phyloP scores from a whole-genome alignment of 768 basidiomycete genomes.

The Stropharia rugosoannulata region DNA sequence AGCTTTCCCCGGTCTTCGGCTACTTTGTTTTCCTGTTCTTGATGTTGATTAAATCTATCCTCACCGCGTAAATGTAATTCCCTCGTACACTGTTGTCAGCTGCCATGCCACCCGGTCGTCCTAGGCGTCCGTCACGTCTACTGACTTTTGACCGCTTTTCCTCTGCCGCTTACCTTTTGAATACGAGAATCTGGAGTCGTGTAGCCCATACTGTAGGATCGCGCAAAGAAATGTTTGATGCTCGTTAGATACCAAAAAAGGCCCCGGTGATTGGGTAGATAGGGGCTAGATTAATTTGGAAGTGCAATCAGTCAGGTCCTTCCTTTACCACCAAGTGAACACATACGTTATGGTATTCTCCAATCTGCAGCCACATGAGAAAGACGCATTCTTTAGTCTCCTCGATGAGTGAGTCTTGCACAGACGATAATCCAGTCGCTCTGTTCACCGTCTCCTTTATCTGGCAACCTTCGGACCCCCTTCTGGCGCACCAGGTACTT shows the following conservation, averaged over 20 bases:
- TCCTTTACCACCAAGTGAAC: constrained; percentile 12
- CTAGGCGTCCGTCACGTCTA: constrained; percentile 4
- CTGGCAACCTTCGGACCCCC: constrained; percentile 3
- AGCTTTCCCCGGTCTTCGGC: constrained; percentile 18
- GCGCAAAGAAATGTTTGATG: constrained; percentile 6
- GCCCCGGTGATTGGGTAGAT: constrained; percentile 4
- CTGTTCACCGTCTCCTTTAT: constrained; percentile 6
- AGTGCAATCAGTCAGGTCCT: constrained; percentile 10
- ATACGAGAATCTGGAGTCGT: constrained; percentile 12
- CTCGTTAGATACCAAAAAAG: constrained; percentile 7
- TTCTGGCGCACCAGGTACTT: constrained; percentile 56
- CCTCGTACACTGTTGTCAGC: constrained; percentile 9
- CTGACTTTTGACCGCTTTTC: constrained; percentile 9
- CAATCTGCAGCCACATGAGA: constrained; percentile 64
- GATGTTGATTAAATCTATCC: constrained; percentile 18
- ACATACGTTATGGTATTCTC: constrained; percentile 64
- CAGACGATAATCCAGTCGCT: constrained; percentile 1
- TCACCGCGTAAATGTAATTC: constrained; percentile 11
- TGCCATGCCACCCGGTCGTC: constrained; percentile 2
- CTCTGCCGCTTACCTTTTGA: constrained; percentile 13
- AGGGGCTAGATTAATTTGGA: constrained; percentile 5
- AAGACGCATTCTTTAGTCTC: constrained; percentile 78
- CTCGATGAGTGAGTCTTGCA: constrained; percentile 67
- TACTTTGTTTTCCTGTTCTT: constrained; percentile 24
- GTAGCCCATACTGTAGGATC: constrained; percentile 19